These are phyloP conservation scores for Penicillium sumatraense DNA, from an alignment of 2,329 filamentous ascomycete genomes.

Conservation along the genomic window DNA sequence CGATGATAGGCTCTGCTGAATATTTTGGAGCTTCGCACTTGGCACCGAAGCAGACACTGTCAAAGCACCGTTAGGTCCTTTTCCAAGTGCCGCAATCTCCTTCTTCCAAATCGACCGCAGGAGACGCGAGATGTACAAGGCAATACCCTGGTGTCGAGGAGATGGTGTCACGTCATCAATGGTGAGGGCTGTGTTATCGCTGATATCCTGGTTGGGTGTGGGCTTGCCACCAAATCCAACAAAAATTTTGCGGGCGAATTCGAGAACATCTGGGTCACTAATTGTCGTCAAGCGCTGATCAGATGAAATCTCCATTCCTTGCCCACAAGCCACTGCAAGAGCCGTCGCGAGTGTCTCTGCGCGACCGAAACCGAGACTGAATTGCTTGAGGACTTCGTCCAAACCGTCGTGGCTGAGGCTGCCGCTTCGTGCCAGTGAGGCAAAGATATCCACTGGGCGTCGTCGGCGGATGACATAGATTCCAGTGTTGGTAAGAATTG, in stretches of 20 bases:
- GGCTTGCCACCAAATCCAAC: conserved; percentile 92
- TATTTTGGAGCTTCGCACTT: conserved; percentile 69
- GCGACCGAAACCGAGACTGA: conserved; percentile 84
- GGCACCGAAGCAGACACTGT: conserved; percentile 70
- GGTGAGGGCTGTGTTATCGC: conserved; percentile 64
- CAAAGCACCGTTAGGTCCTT: conserved; percentile 63
- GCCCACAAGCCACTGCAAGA: conserved; percentile 90
- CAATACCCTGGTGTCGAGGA: conserved; percentile 84
- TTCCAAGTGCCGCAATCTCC: conserved; percentile 66
- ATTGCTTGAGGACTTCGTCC: conserved; percentile 79
- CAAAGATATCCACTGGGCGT: conserved; percentile 89
- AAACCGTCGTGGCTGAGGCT: conserved; percentile 74
- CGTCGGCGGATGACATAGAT: conserved; percentile 84
- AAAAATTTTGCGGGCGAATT: conserved; percentile 83
- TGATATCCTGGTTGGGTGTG: conserved; percentile 76
- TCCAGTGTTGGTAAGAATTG: conserved; percentile 87
- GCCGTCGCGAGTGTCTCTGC: conserved; percentile 89
- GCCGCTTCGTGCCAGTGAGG: conserved; percentile 74
- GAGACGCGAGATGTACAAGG: conserved; percentile 85
- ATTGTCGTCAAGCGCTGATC: conserved; percentile 72
- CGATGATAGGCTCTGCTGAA: conserved; percentile 80
- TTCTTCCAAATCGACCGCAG: conserved; percentile 87
- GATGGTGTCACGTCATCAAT: conserved; percentile 86
- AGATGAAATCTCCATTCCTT: conserved; percentile 78
- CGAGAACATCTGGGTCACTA: conserved; percentile 82